phyloP scores from a whole-genome alignment of 2,329 filamentous ascomycete genomes.

The Arthrocladium fulminans region DNA sequence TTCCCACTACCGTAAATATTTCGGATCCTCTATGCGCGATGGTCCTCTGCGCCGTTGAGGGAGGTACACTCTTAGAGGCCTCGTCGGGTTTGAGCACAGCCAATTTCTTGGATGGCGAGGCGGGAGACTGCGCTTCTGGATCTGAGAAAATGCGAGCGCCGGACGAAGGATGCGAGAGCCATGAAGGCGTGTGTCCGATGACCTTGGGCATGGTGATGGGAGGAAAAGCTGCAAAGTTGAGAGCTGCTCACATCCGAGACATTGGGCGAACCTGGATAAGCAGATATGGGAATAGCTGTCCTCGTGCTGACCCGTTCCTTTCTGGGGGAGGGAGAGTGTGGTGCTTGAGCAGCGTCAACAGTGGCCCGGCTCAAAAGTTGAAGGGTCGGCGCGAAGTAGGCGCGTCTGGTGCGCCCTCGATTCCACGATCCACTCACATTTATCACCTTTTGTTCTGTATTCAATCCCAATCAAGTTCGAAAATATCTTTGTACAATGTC shows the following conservation, averaged over 20 bases:
- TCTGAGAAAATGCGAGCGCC: conserved; percentile 68
- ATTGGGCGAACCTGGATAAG: no score
- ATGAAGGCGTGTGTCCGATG: conserved; percentile 74
- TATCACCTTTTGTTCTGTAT: not conserved
- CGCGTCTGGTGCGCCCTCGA: no score
- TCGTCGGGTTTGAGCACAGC: conserved; percentile 29
- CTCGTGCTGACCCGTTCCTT: no score
- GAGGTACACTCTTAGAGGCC: conserved; percentile 12
- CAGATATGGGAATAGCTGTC: no score
- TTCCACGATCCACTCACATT: not conserved
- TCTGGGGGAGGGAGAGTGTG: no score
- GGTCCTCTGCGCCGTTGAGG: conserved; percentile 44
- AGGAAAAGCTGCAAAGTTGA: no score
- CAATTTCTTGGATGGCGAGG: conserved; percentile 27
- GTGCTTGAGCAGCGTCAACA: no score
- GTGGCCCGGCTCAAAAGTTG: no score
- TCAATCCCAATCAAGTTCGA: no score
- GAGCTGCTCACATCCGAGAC: not conserved
- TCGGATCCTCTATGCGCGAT: conserved; percentile 78
- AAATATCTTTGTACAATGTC: no score
- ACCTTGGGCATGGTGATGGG: conserved; percentile 66
- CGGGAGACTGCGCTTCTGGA: conserved; percentile 37
- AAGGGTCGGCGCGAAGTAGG: no score
- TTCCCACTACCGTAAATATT: conserved; percentile 78
- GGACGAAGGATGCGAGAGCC: conserved; percentile 69